Base-by-base conservation (phyloP, 208 protist species). In the Leishmania arabica region DNA sequence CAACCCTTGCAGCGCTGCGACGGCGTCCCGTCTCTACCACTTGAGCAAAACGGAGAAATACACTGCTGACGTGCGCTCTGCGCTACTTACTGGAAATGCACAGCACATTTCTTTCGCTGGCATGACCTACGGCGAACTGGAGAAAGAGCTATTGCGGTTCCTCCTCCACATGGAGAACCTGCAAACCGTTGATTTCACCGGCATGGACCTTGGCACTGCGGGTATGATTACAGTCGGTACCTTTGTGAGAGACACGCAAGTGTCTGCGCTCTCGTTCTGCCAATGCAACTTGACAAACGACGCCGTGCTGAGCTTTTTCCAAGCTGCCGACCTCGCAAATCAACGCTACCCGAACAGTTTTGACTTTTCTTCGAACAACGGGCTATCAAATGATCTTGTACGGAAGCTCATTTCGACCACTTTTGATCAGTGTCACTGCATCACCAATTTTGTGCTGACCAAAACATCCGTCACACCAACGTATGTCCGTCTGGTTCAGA, bases 361-460 rank as follows among this genome's bases (percentile, higher is more conserved):
- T n/a, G 90, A 94, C 53, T 88, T 97, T 45, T 86, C 84, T 42
- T 31, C 83, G 58, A 95, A 95, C 80, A 85, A 81, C 54, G 85
- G 84, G 45, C 90, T 95, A 58, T 87, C 85, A 19, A 93, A 94
- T 80, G 90, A 91, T 51, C 62, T 89, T 19, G 86, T 83, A 21
- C 81, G 82, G 31, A 75, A 85, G 47, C 77, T 94, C 21, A 80
- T 88, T 37, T 86, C 85, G 21, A 73, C 74, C 31, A 53, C 95
- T 2, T 95, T 97, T 81, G 84, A 95, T 78, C 81, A 77, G 40
- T 96, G 96, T 81, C 81, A 70, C 72, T 62, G 60, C 79, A 87
- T 98, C 71, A 93, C 76, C 5, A 65, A 53, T 42, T 90, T 93
- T 72, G 82, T 92, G 78, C 79, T 98, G 4, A 80, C 68, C 24